phyloP scores from a whole-genome alignment of 768 basidiomycete genomes.

The Floccularia luteovirens region DNA sequence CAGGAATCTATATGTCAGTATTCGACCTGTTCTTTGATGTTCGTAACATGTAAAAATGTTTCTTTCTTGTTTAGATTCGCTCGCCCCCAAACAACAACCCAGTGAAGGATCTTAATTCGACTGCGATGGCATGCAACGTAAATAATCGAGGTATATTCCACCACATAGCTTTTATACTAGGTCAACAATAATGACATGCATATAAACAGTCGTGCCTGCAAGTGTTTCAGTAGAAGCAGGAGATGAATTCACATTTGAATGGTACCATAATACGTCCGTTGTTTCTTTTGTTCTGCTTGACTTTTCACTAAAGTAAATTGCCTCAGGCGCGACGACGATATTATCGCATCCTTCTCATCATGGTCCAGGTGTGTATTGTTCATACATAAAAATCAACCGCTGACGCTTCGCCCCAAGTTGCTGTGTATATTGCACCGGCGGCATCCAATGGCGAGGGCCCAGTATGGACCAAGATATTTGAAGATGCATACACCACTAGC shows the following conservation, averaged over 20 bases:
- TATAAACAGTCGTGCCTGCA: background rate
- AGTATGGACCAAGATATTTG: conserved; percentile 7
- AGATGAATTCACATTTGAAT: conserved; percentile 6
- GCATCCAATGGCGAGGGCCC: conserved; percentile 2
- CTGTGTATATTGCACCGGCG: conserved; percentile 7
- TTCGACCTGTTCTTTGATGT: background rate
- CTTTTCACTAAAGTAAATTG: background rate
- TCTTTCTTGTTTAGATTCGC: background rate
- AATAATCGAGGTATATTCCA: conserved; percentile 2
- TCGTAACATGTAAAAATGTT: background rate
- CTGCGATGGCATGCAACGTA: conserved; percentile 3
- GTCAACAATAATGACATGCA: background rate
- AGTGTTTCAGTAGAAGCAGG: conserved; percentile 6
- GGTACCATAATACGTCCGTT: conserved; percentile 2
- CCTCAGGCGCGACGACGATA: conserved; percentile 1
- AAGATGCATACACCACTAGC: conserved; percentile 4
- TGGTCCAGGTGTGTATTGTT: background rate
- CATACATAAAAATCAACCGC: background rate
- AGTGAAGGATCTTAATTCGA: conserved; percentile 1
- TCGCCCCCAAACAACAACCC: conserved; percentile 3
- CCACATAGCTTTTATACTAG: background rate
- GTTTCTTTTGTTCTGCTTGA: background rate
- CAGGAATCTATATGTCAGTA: conserved; percentile 4
- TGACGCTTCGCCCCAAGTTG: conserved; percentile 1
- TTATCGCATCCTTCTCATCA: conserved; percentile 3